These are phyloP conservation scores for Anethum foeniculum DNA, from an alignment of 140 eudicot species.

Conservation along the genomic window DNA sequence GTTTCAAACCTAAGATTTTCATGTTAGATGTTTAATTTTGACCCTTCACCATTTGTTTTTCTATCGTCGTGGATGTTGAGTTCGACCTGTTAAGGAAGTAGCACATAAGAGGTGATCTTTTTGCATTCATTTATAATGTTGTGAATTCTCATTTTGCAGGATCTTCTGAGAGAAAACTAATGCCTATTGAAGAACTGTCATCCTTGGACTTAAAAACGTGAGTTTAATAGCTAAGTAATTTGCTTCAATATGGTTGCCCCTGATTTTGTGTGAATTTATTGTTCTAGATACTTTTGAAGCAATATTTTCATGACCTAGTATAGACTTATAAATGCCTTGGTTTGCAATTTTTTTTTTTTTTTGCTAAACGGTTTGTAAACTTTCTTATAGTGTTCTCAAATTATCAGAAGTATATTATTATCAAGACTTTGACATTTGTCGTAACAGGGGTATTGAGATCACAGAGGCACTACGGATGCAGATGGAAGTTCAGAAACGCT, in stretches of 20 bases:
- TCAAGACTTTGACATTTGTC: not conserved
- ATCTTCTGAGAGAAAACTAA: conserved; percentile 51
- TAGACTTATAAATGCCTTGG: not conserved
- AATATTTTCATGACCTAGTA: not conserved
- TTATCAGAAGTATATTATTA: not conserved
- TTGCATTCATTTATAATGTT: not conserved
- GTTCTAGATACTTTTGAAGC: not conserved
- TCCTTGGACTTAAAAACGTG: conserved; percentile 86
- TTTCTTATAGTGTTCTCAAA: not conserved
- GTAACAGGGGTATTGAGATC: conserved; percentile 80
- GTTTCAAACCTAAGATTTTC: not conserved
- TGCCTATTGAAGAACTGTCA: conserved; percentile 56
- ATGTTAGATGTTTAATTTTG: not conserved
- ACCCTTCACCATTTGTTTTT: not conserved
- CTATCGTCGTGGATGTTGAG: not conserved
- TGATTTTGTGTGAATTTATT: not conserved
- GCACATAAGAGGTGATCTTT: not conserved
- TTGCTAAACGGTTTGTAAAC: not conserved
- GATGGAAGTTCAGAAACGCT: conserved; percentile 89
- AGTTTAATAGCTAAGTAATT: conserved; percentile 21
- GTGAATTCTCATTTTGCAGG: conserved; percentile 39
- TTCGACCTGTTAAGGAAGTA: not conserved
- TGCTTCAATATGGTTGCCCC: not conserved
- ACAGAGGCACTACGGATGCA: conserved; percentile 93
- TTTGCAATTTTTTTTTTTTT: not conserved